phyloP scores from a whole-genome alignment of 1,284 basidiomycete species.

The Hemileia vastatrix region DNA sequence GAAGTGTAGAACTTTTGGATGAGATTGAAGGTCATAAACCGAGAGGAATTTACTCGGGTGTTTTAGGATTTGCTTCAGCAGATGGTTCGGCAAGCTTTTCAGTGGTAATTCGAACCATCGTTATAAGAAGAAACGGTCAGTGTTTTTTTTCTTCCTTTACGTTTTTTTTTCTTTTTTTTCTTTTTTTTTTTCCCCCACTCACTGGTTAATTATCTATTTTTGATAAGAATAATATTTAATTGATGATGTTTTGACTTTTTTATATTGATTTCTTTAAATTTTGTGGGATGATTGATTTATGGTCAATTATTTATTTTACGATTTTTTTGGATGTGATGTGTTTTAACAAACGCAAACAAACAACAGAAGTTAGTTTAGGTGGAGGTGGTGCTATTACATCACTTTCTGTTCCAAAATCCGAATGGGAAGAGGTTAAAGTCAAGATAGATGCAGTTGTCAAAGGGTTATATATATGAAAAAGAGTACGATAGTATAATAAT shows the following conservation, averaged over 20 bases:
- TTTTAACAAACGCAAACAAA: not conserved
- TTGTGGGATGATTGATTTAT: no score
- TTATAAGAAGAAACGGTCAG: slow-evolving; percentile 56
- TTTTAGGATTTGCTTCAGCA: slow-evolving; percentile 83
- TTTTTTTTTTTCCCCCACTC: not conserved
- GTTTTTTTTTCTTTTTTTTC: not conserved
- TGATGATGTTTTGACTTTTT: no score
- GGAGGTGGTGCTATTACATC: slow-evolving; percentile 95
- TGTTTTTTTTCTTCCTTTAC: not conserved
- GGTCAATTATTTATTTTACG: no score
- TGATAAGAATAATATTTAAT: no score
- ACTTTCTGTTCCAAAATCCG: slow-evolving; percentile 69
- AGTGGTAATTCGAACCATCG: slow-evolving; percentile 89
- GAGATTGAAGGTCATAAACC: slow-evolving; percentile 59
- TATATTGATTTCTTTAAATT: no score
- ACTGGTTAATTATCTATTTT: not conserved
- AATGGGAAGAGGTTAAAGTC: slow-evolving; percentile 87
- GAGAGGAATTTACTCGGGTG: slow-evolving; percentile 74
- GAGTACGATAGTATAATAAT: no score
- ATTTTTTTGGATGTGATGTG: no score
- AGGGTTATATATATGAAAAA: slow-evolving; percentile 24
- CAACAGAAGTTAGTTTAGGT: slow-evolving; percentile 53
- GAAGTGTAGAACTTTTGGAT: slow-evolving; percentile 81
- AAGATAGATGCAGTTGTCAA: slow-evolving; percentile 54
- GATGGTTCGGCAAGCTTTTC: slow-evolving; percentile 84